These are phyloP conservation scores for Chloropicon primus DNA, from an alignment of 139 green algal genomes.

Conservation along the genomic window DNA sequence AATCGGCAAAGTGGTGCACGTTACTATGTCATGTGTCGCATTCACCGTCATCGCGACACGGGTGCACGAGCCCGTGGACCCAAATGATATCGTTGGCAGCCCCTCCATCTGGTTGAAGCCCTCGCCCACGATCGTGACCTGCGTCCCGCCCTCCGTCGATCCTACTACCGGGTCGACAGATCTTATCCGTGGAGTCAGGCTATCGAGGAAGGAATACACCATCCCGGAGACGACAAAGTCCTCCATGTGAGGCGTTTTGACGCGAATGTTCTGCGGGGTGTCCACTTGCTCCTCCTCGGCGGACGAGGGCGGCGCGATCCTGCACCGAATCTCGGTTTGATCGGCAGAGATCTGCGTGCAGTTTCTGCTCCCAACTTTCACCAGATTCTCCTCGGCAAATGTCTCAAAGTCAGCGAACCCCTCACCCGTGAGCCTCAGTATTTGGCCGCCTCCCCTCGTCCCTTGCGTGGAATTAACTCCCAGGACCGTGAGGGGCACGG, in stretches of 20 bases:
- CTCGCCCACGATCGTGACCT: conserved; percentile 17
- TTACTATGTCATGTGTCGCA: conserved; percentile 9
- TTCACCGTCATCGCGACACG: neutral
- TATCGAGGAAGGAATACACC: neutral
- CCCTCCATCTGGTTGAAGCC: neutral
- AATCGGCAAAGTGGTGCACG: conserved; percentile 9
- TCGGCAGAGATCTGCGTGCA: neutral
- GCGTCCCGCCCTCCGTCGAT: conserved; percentile 36
- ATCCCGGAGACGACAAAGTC: neutral
- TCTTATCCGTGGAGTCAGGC: conserved; percentile 21
- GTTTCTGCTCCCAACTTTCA: neutral
- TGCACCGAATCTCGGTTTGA: neutral
- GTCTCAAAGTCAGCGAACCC: neutral
- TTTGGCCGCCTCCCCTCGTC: neutral
- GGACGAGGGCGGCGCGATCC: neutral
- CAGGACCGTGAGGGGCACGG: neutral
- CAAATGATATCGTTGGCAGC: neutral
- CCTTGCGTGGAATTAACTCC: neutral
- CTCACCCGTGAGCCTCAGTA: neutral
- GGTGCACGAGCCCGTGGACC: neutral
- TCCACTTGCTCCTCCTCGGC: neutral
- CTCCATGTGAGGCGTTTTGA: neutral
- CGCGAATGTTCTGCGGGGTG: neutral
- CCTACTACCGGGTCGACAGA: conserved; percentile 19
- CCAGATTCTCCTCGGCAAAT: neutral